Conservation (phyloP, 768 basidiomycete genomes). For the Auriscalpium vulgare region DNA sequence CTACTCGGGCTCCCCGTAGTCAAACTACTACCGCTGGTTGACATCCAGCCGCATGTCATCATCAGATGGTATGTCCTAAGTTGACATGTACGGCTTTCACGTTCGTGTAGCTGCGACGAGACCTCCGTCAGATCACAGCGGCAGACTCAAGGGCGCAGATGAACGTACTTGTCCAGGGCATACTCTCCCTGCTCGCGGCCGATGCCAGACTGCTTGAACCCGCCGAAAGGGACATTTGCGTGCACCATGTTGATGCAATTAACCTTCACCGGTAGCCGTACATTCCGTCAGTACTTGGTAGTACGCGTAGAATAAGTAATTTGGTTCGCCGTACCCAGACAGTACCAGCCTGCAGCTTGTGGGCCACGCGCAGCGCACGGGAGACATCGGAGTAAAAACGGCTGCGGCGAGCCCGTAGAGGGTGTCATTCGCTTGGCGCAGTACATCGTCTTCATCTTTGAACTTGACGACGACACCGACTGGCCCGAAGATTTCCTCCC, state of each 20-base stretch:
- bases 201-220: slow-evolving; percentile 68
- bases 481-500: slow-evolving; percentile 63
- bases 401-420: slow-evolving; percentile 82
- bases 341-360: slow-evolving; percentile 75
- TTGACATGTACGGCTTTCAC: slow-evolving; percentile 13
- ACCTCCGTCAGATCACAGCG: slow-evolving; percentile 7
- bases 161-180: slow-evolving; percentile 39
- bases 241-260: slow-evolving; percentile 27
- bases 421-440: slow-evolving; percentile 78
- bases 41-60: no score
- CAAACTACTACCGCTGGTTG: no score
- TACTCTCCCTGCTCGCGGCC: slow-evolving; percentile 66
- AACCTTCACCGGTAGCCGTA: slow-evolving; percentile 21
- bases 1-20: no score
- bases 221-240: slow-evolving; percentile 45
- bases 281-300: no score
- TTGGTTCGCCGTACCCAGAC: slow-evolving; percentile 40
- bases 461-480: slow-evolving; percentile 64
- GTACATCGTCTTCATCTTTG: slow-evolving; percentile 51
- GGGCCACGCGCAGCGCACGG: slow-evolving; percentile 64
- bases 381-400: slow-evolving; percentile 77
- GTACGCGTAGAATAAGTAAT: no score
- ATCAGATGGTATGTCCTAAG: slow-evolving; percentile 7
- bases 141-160: no score
- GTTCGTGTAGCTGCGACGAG: slow-evolving; percentile 9